Base-by-base conservation (phyloP, 1,284 basidiomycete genomes). In the Sanguinoderma infundibulare region DNA sequence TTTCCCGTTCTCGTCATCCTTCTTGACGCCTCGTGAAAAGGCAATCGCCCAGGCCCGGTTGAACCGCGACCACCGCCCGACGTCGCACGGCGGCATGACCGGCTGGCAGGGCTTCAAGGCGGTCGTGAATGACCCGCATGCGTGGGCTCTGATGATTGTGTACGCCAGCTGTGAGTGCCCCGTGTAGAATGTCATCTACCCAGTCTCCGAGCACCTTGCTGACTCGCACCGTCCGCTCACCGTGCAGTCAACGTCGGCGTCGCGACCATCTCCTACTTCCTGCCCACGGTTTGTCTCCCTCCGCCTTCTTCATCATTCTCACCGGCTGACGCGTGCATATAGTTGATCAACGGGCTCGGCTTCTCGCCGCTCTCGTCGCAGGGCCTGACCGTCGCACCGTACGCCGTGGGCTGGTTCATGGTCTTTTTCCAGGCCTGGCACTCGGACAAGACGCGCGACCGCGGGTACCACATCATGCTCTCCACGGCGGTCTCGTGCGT, bases 41-140 rank as follows among this genome's bases (percentile, higher is more conserved):
- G 80, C 83, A 5, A 85, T 86, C 53, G 83, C 83, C 1, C 83
- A 85, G 70, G 83, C 83, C 24, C 77, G 83, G 7, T 66, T 86
- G 20, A 80, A 84, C 60, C 73, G 78, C 12, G 83, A 85, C 65
- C 83, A 86, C 57, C 83, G 78, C 63, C 84, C 83, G 7, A 79
- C 80, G 56, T 84, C 82, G 2, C 84, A 85, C 66, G 83, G 84
- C 32, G 83, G 83, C 20, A 82, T 84, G 82, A 79, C 72, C 20
- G 83, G 83, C 32, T 83, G 81, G 83, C 69, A 80, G 62, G 83
- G 83, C 4, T 79, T 86, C 72, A 83, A 82, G 62, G 80, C 79
- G 14, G 70, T 85, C 50, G 68, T 84, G 32, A 66, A 73, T 2
- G 83, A 86, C 70, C 30, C 74, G 12, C 80, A 84, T 69, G 76